Conservation (phyloP, 2,329 filamentous ascomycete genomes). For the Paramyrothecium sp. region DNA sequence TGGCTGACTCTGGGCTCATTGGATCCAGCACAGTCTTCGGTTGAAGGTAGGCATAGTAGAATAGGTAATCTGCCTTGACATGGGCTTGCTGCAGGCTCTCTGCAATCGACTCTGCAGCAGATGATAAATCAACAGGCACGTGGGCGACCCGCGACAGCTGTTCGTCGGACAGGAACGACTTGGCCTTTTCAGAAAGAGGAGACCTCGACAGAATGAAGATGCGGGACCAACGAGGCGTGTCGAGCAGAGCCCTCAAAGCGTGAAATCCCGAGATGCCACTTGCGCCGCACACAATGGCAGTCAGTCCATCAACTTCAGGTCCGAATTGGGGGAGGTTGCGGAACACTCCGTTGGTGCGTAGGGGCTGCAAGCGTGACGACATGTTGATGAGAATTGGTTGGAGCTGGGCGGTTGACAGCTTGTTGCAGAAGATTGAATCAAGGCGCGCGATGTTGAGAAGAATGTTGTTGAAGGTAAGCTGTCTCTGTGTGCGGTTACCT, state of each 20-base stretch:
- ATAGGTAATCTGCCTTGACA: constrained; percentile 1
- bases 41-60: constrained; percentile 4
- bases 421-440: too few relatives aligned
- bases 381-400: too few relatives aligned
- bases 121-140: background rate
- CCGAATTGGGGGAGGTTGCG: too few relatives aligned
- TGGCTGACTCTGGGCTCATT: background rate
- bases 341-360: too few relatives aligned
- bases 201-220: constrained; percentile 1
- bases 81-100: background rate
- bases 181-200: background rate
- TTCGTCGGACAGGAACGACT: background rate
- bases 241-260: background rate
- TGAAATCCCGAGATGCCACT: constrained; percentile 2
- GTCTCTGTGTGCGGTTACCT: too few relatives aligned
- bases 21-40: background rate
- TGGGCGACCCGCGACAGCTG: background rate
- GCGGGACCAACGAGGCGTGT: constrained; percentile 2
- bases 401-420: too few relatives aligned
- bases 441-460: too few relatives aligned
- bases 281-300: constrained; percentile 1
- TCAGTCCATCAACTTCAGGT: background rate
- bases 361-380: too few relatives aligned
- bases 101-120: background rate
- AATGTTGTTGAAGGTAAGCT: too few relatives aligned